Evolutionary conservation across 2,329 filamentous ascomycete species (phyloP).

Genomic region (Lasiodiplodia sp.): DNA sequence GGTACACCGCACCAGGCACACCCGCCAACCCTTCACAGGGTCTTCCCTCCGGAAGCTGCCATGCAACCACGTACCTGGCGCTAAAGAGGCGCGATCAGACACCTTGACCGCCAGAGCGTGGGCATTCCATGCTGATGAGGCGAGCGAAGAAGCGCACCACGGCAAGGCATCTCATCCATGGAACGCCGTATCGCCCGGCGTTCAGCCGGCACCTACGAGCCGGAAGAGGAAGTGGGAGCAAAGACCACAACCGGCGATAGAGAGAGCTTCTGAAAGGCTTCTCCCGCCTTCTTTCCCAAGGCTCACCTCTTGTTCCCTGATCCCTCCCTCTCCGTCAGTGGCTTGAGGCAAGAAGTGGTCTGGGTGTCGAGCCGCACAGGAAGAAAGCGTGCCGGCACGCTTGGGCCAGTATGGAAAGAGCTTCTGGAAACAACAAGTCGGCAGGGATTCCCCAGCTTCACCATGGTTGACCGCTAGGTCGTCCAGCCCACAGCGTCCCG

Average conservation of each 20-base stretch:
- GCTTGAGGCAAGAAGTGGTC: not conserved
- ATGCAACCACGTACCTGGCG: not conserved
- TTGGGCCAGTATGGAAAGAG: not conserved
- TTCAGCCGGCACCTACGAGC: not conserved
- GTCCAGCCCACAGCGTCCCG: not conserved
- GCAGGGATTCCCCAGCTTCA: constrained; percentile 21
- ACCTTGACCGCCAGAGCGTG: not conserved
- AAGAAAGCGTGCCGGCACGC: not conserved
- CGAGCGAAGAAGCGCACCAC: not conserved
- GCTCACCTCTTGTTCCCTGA: constrained; percentile 7
- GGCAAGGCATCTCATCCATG: not conserved
- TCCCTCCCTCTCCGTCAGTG: not conserved
- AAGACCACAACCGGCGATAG: not conserved
- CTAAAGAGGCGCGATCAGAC: not conserved
- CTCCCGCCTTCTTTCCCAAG: not conserved
- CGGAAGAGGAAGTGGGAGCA: constrained; percentile 5
- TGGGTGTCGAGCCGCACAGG: not conserved
- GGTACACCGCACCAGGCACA: not conserved
- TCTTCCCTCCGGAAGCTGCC: not conserved
- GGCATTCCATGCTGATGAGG: not conserved
- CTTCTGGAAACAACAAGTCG: constrained; percentile 9
- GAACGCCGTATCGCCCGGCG: not conserved
- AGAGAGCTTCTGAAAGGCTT: not conserved
- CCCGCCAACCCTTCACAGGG: not conserved
- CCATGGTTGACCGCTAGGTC: not conserved